Conservation (phyloP, 2,329 filamentous ascomycete genomes). For the Fusarium sp. region DNA sequence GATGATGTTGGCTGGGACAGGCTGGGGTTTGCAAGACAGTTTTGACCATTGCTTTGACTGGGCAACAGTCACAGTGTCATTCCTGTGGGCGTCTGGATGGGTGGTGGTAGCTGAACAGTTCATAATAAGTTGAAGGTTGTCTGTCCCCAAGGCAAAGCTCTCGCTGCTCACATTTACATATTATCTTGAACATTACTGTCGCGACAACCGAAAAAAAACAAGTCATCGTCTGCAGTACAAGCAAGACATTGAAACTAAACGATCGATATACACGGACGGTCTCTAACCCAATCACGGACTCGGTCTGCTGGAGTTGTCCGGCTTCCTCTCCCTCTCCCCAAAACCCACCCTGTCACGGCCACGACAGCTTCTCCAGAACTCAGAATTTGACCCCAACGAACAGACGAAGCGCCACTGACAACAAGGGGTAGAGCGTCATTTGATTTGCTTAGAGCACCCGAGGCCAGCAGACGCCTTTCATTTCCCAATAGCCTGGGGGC, state of each 20-base stretch:
- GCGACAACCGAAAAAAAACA: conserved; percentile 7
- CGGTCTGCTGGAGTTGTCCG: conserved; percentile 19
- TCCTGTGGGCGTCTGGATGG: conserved; percentile 35
- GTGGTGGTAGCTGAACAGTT: conserved; percentile 9
- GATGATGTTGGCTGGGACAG: conserved; percentile 18
- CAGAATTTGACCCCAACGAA: conserved; percentile 29
- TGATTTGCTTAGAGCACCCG: conserved; percentile 27
- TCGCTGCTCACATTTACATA: conserved; percentile 11
- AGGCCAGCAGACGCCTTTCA: conserved; percentile 41
- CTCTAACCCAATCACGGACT: conserved; percentile 36
- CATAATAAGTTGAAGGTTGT: conserved; percentile 36
- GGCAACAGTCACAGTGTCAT: conserved; percentile 24
- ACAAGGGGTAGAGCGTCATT: conserved; percentile 12
- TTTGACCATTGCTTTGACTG: neutral
- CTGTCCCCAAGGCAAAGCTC: conserved; percentile 16
- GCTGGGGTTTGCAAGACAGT: conserved; percentile 25
- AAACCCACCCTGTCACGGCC: conserved; percentile 31
- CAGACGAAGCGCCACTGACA: conserved; percentile 31
- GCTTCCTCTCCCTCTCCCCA: conserved; percentile 10
- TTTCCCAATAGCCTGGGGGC: conserved; percentile 36
- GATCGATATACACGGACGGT: neutral
- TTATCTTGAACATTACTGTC: conserved; percentile 3
- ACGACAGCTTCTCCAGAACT: conserved; percentile 17
- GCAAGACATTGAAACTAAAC: conserved; percentile 43
- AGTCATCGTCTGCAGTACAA: conserved; percentile 7